Percentiles rank a stretch among this genome's conserved stretches.
phyloP scores from a whole-genome alignment of 2,329 filamentous ascomycete genomes.

The Colletotrichum euphorbiae region DNA sequence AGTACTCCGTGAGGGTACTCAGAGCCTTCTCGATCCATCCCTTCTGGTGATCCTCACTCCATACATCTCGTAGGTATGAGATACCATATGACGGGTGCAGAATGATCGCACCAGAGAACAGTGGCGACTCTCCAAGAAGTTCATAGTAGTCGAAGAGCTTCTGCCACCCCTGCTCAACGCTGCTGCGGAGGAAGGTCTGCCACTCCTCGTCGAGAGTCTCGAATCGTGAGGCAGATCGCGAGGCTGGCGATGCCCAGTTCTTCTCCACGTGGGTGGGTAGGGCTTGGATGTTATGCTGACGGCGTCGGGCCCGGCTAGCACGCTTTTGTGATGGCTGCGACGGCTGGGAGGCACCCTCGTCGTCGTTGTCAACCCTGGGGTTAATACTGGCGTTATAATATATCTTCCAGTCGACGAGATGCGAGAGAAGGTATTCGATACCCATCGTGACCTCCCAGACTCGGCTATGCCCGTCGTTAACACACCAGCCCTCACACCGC shows the following conservation, averaged over 20 bases:
- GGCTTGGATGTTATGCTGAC: not conserved
- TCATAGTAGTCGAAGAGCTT: not conserved
- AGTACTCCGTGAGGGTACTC: not conserved
- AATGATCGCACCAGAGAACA: not conserved
- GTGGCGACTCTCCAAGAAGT: not conserved
- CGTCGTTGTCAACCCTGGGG: not conserved
- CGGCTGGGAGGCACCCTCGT: not conserved
- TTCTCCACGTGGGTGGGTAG: not conserved
- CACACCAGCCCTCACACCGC: slow-evolving; percentile 1
- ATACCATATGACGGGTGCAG: not conserved
- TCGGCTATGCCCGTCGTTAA: not conserved
- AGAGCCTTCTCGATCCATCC: not conserved
- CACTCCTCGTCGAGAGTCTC: not conserved
- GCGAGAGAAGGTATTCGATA: not conserved
- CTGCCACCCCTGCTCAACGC: not conserved
- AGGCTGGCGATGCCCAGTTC: not conserved
- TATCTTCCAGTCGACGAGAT: not conserved
- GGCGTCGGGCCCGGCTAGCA: not conserved
- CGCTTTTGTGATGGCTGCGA: not conserved
- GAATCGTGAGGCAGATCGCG: not conserved
- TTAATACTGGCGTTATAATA: not conserved
- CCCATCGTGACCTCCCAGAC: slow-evolving; percentile 5
- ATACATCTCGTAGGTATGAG: not conserved
- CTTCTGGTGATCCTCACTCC: not conserved
- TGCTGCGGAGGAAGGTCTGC: not conserved